Conservation (phyloP, 495 filamentous ascomycete species). For the Aspergillus steynii region DNA sequence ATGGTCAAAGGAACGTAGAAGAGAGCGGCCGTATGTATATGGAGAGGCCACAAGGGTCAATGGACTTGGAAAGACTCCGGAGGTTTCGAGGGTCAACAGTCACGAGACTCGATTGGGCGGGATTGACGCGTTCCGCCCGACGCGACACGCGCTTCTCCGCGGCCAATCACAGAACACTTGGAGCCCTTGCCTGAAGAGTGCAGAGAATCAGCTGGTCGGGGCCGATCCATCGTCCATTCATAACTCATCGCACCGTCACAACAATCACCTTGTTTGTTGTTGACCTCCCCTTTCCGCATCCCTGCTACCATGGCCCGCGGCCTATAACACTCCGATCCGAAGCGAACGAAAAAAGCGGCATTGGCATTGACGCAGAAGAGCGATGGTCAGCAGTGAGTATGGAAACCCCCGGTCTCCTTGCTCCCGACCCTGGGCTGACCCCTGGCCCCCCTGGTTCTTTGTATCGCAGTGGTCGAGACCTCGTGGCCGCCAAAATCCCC, state of each 20-base stretch:
- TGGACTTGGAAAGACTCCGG: background rate
- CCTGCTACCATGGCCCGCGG: background rate
- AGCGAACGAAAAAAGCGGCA: background rate
- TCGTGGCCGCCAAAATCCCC: slow-evolving; percentile 89
- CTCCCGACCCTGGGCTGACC: background rate
- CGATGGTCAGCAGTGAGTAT: slow-evolving; percentile 29
- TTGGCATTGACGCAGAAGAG: slow-evolving; percentile 4
- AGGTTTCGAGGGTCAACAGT: too few relatives aligned
- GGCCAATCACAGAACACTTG: slow-evolving; percentile 23
- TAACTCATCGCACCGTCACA: background rate
- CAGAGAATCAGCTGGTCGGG: background rate
- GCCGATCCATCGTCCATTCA: background rate
- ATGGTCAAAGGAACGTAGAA: slow-evolving; percentile 13
- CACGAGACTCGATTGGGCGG: background rate
- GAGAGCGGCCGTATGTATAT: background rate
- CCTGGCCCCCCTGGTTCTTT: background rate
- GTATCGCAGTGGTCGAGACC: slow-evolving; percentile 44
- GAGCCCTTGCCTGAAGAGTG: background rate
- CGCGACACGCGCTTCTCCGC: slow-evolving; percentile 33
- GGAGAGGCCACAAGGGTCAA: too few relatives aligned
- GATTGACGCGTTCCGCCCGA: slow-evolving; percentile 23
- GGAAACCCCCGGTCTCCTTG: background rate
- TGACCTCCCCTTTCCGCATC: background rate
- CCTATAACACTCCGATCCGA: background rate
- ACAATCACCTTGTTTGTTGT: background rate